Conservation (phyloP, 495 filamentous ascomycete species). For the Annulohypoxylon stygium region DNA sequence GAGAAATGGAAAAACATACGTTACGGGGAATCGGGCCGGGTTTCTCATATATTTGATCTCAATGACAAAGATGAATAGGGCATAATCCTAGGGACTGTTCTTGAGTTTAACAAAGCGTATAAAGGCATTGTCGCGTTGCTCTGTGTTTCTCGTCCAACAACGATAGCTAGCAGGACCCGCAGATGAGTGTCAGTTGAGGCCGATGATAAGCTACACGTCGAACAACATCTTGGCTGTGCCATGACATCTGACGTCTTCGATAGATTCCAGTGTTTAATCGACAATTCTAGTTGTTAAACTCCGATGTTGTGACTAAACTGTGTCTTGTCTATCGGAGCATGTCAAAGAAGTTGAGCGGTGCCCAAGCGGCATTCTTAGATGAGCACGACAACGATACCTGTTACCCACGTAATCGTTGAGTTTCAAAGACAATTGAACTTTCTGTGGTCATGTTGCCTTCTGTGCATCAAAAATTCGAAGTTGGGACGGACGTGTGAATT, state of each 20-base stretch:
- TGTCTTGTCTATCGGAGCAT: not conserved
- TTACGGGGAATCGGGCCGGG: not conserved
- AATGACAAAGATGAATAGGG: not conserved
- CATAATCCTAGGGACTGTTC: not conserved
- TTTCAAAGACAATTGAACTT: not conserved
- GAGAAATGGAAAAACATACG: constrained; percentile 33
- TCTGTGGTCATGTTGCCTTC: not conserved
- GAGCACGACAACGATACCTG: not conserved
- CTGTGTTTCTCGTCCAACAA: not conserved
- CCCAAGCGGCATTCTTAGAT: not conserved
- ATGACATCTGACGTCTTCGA: not conserved
- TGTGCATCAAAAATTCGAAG: not conserved
- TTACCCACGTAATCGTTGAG: no score
- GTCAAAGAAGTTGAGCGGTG: not conserved
- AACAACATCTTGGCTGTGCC: not conserved
- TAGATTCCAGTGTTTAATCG: no score
- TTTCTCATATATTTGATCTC: not conserved
- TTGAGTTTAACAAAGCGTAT: not conserved
- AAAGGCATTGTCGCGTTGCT: not conserved
- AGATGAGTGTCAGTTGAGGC: no score
- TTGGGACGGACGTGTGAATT: not conserved
- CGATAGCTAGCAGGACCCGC: not conserved
- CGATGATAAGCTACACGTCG: not conserved
- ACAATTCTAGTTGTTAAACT: not conserved
- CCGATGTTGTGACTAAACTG: not conserved